Conservation (phyloP, 148 eudicot genomes). For the Polygonum maritimum region DNA sequence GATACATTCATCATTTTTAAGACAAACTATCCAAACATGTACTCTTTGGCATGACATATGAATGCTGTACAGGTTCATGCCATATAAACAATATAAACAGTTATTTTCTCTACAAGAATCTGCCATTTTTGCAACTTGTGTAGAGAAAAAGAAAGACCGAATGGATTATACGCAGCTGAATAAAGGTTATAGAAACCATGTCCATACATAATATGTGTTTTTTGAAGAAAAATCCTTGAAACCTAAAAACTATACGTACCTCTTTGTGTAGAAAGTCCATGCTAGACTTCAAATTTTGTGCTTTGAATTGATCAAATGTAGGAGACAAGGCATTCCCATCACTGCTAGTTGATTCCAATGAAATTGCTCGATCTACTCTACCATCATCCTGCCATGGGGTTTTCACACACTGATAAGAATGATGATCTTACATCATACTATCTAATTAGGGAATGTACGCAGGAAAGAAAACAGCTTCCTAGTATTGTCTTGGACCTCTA, state of each 20-base stretch:
- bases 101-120: neutral
- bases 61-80: neutral
- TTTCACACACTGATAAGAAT: neutral
- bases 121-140: neutral
- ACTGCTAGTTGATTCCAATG: slow-evolving; percentile 20
- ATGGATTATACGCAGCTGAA: neutral
- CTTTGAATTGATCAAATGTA: slow-evolving; percentile 30
- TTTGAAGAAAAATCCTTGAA: neutral
- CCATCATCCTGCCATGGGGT: slow-evolving; percentile 29
- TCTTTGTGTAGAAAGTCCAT: slow-evolving; percentile 75
- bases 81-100: neutral
- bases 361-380: slow-evolving; percentile 19
- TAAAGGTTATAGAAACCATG: neutral
- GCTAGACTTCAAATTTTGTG: slow-evolving; percentile 51
- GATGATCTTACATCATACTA: neutral
- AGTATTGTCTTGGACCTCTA: neutral
- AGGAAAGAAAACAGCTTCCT: neutral
- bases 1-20: neutral
- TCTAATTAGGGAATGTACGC: neutral
- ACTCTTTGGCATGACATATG: neutral
- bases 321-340: slow-evolving; percentile 25
- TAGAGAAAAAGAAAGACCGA: neutral
- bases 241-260: slow-evolving; percentile 31
- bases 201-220: neutral
- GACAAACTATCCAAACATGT: neutral